These are phyloP conservation scores for Nematodospora anomalae DNA, from an alignment of 1,139 yeast genomes.

Conservation along the genomic window DNA sequence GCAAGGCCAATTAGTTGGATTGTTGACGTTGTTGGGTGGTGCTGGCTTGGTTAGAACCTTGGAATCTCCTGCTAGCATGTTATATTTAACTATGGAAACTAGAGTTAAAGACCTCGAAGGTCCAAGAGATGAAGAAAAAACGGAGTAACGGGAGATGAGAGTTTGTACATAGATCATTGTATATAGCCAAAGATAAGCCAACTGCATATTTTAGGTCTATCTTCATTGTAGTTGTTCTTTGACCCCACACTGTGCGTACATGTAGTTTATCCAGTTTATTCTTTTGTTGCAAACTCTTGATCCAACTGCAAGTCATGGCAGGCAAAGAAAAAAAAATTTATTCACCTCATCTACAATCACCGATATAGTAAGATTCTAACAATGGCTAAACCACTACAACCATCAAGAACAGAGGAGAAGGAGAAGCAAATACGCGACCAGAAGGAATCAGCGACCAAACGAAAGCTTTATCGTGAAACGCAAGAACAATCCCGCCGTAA, in stretches of 20 bases:
- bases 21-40: slow-evolving; percentile 81
- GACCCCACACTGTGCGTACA: too few species aligned
- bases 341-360: slow-evolving; percentile 1
- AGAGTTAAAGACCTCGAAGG: slow-evolving; percentile 47
- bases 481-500: slow-evolving; percentile 38
- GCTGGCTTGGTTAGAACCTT: slow-evolving; percentile 84
- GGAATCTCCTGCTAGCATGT: slow-evolving; percentile 61
- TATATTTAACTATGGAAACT: slow-evolving; percentile 73
- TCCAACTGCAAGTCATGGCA: not conserved
- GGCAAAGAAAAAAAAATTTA: not conserved
- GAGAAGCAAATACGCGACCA: slow-evolving; percentile 30
- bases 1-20: slow-evolving; percentile 83
- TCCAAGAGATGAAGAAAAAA: slow-evolving; percentile 10
- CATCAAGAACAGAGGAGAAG: slow-evolving; percentile 18
- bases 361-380: not conserved
- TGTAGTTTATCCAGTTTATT: not conserved
- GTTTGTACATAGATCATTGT: not conserved
- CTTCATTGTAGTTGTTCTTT: too few species aligned
- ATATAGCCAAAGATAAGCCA: not conserved
- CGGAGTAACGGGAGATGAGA: slow-evolving; percentile 2
- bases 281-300: not conserved
- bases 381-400: slow-evolving; percentile 9
- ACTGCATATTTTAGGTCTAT: too few species aligned
- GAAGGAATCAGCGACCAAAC: slow-evolving; percentile 35
- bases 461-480: slow-evolving; percentile 40